phyloP scores from a whole-genome alignment of 805 yeast genomes.

The Schizosaccharomyces pombe region DNA sequence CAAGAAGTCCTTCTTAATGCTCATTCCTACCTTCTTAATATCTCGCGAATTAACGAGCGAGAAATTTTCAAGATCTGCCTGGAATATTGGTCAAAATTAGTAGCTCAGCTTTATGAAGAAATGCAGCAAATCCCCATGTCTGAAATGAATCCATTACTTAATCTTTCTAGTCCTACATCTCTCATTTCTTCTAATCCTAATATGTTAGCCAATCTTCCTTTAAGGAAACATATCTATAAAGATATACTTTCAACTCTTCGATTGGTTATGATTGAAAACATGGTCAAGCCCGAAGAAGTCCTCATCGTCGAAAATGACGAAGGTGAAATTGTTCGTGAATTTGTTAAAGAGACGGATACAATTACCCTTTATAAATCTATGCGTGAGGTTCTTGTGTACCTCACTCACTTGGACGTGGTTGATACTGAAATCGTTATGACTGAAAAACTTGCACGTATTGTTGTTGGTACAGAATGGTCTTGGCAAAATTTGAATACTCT shows the following conservation, averaged over 20 bases:
- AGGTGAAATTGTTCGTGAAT: slow-evolving; percentile 95
- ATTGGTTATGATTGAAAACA: slow-evolving; percentile 80
- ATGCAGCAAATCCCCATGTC: slow-evolving; percentile 55
- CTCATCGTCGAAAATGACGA: slow-evolving; percentile 92
- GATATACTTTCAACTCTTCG: slow-evolving; percentile 60
- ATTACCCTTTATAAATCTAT: slow-evolving; percentile 83
- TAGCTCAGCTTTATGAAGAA: slow-evolving; percentile 60
- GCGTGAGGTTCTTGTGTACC: slow-evolving; percentile 84
- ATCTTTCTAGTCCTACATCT: slow-evolving; percentile 24
- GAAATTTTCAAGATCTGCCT: slow-evolving; percentile 86
- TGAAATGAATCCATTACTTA: slow-evolving; percentile 56
- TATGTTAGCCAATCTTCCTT: slow-evolving; percentile 47
- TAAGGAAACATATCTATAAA: slow-evolving; percentile 69
- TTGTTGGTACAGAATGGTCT: slow-evolving; percentile 95
- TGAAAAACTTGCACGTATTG: slow-evolving; percentile 70
- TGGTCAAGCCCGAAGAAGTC: slow-evolving; percentile 98
- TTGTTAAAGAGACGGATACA: slow-evolving; percentile 90
- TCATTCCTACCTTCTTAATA: slow-evolving; percentile 57
- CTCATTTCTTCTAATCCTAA: slow-evolving; percentile 54
- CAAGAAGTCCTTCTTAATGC: slow-evolving; percentile 43
- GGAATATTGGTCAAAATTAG: slow-evolving; percentile 82
- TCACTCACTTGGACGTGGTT: slow-evolving; percentile 83
- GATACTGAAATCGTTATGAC: slow-evolving; percentile 90
- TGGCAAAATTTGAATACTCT: slow-evolving; percentile 94
- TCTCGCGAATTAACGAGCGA: slow-evolving; percentile 81